A percentile compares a stretch with the other conserved stretches of the same genome.
Evolutionary conservation across 441 rosid species (phyloP).

Genomic region (Daphne laureola): DNA sequence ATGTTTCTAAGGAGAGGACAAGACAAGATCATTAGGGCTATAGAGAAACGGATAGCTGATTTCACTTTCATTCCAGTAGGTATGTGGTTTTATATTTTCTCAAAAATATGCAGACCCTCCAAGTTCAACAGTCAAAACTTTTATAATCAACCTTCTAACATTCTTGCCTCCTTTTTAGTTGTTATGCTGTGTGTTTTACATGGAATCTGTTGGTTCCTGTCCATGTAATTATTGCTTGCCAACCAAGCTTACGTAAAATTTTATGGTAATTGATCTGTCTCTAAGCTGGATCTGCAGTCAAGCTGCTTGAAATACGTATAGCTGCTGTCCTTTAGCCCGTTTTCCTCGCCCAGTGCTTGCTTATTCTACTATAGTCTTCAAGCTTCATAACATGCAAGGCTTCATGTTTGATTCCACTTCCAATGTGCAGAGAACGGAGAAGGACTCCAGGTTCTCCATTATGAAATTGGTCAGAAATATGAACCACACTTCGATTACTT

Average conservation of each 20-base stretch:
- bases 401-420: conserved; percentile 11
- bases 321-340: too few relatives aligned
- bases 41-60: conserved; percentile 88
- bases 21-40: conserved; percentile 54
- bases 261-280: too few relatives aligned
- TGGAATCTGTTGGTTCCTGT: too few relatives aligned
- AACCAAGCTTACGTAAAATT: too few relatives aligned
- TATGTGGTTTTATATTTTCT: conserved; percentile 19
- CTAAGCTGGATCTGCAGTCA: too few relatives aligned
- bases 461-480: conserved; percentile 84
- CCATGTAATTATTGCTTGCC: too few relatives aligned
- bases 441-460: conserved; percentile 89
- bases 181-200: too few relatives aligned
- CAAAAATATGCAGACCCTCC: not conserved
- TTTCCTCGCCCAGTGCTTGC: too few relatives aligned
- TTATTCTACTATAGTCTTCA: too few relatives aligned
- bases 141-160: not conserved
- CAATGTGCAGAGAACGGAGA: conserved; percentile 75
- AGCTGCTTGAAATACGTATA: too few relatives aligned
- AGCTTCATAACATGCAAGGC: too few relatives aligned
- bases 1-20: conserved; percentile 69
- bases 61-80: conserved; percentile 82
- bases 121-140: not conserved
- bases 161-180: too few relatives aligned
- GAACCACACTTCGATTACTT: conserved; percentile 92